A percentile compares a stretch with the other conserved stretches of the same genome.
These are phyloP conservation scores for Alternaria sp. DNA, from an alignment of 2,329 filamentous ascomycete genomes.

Conservation along the genomic window DNA sequence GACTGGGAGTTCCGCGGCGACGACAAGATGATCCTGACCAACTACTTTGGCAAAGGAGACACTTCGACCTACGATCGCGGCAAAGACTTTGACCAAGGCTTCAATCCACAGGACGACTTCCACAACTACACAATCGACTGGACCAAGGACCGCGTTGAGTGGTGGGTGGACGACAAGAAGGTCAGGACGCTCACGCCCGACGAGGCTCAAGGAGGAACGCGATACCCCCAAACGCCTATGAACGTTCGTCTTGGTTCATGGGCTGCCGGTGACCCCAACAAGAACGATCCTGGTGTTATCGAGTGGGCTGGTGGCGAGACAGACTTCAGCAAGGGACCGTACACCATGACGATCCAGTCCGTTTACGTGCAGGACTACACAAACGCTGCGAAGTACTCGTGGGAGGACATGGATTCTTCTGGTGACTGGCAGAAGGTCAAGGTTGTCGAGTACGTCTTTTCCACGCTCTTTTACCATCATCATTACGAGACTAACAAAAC, in stretches of 20 bases:
- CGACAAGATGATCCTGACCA: slow-evolving; percentile 57
- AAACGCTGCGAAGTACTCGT: slow-evolving; percentile 70
- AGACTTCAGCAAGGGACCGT: slow-evolving; percentile 71
- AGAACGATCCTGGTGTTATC: slow-evolving; percentile 45
- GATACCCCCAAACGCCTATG: slow-evolving; percentile 78
- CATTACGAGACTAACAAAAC: slow-evolving; percentile 19
- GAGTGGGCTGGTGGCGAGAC: slow-evolving; percentile 73
- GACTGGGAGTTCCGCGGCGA: slow-evolving; percentile 60
- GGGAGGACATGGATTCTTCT: slow-evolving; percentile 49
- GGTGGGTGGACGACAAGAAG: slow-evolving; percentile 68
- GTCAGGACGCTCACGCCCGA: slow-evolving; percentile 69
- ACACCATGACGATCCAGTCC: slow-evolving; percentile 76
- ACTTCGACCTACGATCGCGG: slow-evolving; percentile 61
- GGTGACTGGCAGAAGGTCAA: slow-evolving; percentile 59
- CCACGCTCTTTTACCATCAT: neutral
- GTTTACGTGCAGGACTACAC: slow-evolving; percentile 65
- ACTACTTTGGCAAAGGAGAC: slow-evolving; percentile 66
- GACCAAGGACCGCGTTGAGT: slow-evolving; percentile 69
- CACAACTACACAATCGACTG: slow-evolving; percentile 67
- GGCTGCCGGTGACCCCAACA: slow-evolving; percentile 65
- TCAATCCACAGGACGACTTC: slow-evolving; percentile 44
- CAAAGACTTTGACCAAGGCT: slow-evolving; percentile 42
- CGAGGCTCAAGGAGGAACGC: slow-evolving; percentile 65
- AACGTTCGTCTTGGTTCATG: slow-evolving; percentile 74
- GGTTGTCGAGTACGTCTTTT: slow-evolving; percentile 51